These are phyloP conservation scores for Fusarium nygamai DNA, from an alignment of 2,329 filamentous ascomycete species.

Conservation along the genomic window DNA sequence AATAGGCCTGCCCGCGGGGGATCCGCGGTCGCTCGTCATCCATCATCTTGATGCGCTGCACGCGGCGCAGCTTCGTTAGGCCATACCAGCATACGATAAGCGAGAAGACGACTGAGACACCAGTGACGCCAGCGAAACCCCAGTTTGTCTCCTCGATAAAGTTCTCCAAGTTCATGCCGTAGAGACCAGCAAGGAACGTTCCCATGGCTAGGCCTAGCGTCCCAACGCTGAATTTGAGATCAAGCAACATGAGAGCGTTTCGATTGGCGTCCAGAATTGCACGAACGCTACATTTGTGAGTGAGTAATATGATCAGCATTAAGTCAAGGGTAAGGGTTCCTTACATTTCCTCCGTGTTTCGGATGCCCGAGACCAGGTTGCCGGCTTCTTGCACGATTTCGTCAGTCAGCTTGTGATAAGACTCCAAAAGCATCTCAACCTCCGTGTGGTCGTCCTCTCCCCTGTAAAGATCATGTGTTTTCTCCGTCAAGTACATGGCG, in stretches of 20 bases:
- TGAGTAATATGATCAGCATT: conserved; percentile 25
- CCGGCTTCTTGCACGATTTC: conserved; percentile 97
- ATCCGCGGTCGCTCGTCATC: conserved; percentile 53
- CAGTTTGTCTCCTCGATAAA: conserved; percentile 94
- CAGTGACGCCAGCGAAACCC: conserved; percentile 83
- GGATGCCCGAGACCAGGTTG: conserved; percentile 91
- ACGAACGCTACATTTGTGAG: conserved; percentile 72
- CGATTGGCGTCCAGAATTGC: conserved; percentile 98
- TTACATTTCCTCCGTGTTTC: conserved; percentile 98
- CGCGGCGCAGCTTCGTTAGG: conserved; percentile 81
- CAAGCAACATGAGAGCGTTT: conserved; percentile 96
- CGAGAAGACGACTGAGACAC: conserved; percentile 75
- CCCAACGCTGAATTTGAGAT: conserved; percentile 95
- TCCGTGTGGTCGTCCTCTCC: conserved; percentile 92
- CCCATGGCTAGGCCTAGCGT: conserved; percentile 95
- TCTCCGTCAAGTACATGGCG: conserved; percentile 95
- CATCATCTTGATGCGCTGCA: conserved; percentile 90
- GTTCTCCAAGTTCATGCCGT: conserved; percentile 99
- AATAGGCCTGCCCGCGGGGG: conserved; percentile 53
- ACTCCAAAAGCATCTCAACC: conserved; percentile 95
- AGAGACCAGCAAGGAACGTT: conserved; percentile 97
- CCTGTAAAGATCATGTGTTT: conserved; percentile 76
- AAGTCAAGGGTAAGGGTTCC: conserved; percentile 44
- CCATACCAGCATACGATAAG: conserved; percentile 85
- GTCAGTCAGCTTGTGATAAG: conserved; percentile 96